A percentile compares a stretch with the other conserved stretches of the same genome.
Conservation (phyloP, 2,329 filamentous ascomycete species). For the Byssothecium circinans region DNA sequence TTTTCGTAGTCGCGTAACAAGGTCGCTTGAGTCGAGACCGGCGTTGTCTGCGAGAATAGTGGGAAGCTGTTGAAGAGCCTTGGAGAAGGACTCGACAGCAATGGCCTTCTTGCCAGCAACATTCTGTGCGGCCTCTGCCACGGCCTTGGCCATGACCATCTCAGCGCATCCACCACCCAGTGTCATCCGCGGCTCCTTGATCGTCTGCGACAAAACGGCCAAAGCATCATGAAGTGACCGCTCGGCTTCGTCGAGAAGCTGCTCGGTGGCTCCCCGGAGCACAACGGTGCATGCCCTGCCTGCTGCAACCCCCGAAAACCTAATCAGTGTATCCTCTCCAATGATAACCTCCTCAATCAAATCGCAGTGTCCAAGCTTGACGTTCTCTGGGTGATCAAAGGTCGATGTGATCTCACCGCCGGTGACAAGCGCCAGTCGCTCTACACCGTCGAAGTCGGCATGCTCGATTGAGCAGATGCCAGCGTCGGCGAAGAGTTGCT, state of each 20-base stretch:
- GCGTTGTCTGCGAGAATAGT: constrained; percentile 98
- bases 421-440: constrained; percentile 90
- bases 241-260: constrained; percentile 95
- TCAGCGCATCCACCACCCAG: constrained; percentile 95
- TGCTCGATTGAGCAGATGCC: constrained; percentile 99
- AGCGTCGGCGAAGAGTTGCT: constrained; percentile 96
- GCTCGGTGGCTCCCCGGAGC: constrained; percentile 91
- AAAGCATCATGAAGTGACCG: constrained; percentile 94
- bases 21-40: constrained; percentile 90
- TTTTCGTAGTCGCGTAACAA: constrained; percentile 88
- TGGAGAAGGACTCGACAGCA: constrained; percentile 86
- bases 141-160: constrained; percentile 99
- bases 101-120: constrained; percentile 96
- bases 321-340: constrained; percentile 95
- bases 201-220: constrained; percentile 93
- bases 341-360: constrained; percentile 98
- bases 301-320: constrained; percentile 93
- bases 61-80: constrained; percentile 86
- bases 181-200: constrained; percentile 90
- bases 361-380: constrained; percentile 94
- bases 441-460: constrained; percentile 97
- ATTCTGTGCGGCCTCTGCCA: constrained; percentile 89
- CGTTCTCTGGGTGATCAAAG: constrained; percentile 95
- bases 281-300: constrained; percentile 96
- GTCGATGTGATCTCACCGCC: constrained; percentile 97